These are phyloP conservation scores for Ceratocystis ficicola DNA, from an alignment of 2,329 filamentous ascomycete genomes.

Conservation along the genomic window DNA sequence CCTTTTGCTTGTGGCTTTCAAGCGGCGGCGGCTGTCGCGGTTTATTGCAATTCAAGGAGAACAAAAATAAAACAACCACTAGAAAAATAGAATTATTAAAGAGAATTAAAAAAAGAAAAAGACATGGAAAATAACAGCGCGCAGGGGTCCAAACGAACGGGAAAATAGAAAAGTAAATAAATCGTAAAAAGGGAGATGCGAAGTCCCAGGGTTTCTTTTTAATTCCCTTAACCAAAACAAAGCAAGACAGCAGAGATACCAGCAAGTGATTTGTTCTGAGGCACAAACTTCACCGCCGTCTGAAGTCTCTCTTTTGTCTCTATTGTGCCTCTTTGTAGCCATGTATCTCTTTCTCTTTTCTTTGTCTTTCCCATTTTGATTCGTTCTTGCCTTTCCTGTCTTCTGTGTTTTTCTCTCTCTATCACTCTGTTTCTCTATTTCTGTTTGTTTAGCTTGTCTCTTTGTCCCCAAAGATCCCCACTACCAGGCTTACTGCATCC, in stretches of 20 bases:
- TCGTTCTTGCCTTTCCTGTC: no score
- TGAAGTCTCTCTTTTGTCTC: no score
- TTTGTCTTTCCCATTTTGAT: no score
- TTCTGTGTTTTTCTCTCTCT: no score
- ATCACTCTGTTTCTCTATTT: no score
- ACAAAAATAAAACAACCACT: background rate
- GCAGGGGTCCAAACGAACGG: background rate
- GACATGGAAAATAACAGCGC: background rate
- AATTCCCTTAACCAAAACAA: background rate
- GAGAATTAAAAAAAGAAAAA: background rate
- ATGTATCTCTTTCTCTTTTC: no score
- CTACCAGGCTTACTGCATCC: background rate
- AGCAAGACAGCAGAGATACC: background rate
- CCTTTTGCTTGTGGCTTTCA: background rate
- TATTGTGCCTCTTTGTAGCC: no score
- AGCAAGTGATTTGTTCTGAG: no score
- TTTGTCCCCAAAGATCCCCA: background rate
- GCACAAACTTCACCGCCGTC: no score
- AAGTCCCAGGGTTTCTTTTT: background rate
- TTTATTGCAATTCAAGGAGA: background rate
- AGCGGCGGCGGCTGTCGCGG: background rate
- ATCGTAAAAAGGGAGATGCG: background rate
- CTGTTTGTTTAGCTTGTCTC: no score
- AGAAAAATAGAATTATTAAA: background rate
- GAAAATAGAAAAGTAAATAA: conserved; percentile 1